Base-by-base conservation (phyloP, 352 stramenopile species). In the Phytophthora fragariae region DNA sequence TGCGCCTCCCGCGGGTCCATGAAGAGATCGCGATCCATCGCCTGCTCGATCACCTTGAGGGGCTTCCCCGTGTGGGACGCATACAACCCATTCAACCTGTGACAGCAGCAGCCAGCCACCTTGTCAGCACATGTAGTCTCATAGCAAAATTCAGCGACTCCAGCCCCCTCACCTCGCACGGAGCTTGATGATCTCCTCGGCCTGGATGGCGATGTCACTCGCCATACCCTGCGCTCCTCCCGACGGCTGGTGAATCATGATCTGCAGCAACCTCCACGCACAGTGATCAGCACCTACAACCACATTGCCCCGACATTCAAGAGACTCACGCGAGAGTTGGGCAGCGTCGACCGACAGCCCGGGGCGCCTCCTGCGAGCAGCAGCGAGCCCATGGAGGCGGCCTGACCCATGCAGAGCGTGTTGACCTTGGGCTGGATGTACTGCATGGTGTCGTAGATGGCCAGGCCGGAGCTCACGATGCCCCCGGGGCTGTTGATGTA, bases 401-500 rank as follows among this genome's bases (percentile, higher is more conserved):
- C 97, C 59, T 99, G 90, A 12, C 98, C 98, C 67, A 99, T 94
- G 82, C 98, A 99, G 47, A 99, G 97, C 57, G 98, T 99, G 71
- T 98, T 97, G 14, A 99, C 96, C 71, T 98, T 95, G 54, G 91
- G 96, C 75, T 97, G 93, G 72, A 99, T 99, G 84, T 99, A 97
- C 78, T 97, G 97, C 95, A 99, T 99, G 33, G 95, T 98, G 84
- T 99, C 98, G 80, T 98, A 99, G 77, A 99, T 99, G 59, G 98
- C 97, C 55, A 99, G 83, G 3, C 98, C 98, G 35, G 97, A 97
- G 72, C 97, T 99, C 68, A 99, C 98, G 33, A 97, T 94, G 49
- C 98, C 98, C 49, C 98, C 97, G 29, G 98, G 98, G 72, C 92
- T 99, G 85, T 99, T 99, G 72, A 99, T 99, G 85, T 99, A 99